phyloP scores from a whole-genome alignment of 768 basidiomycete genomes.

The Butyriboletus loyo region DNA sequence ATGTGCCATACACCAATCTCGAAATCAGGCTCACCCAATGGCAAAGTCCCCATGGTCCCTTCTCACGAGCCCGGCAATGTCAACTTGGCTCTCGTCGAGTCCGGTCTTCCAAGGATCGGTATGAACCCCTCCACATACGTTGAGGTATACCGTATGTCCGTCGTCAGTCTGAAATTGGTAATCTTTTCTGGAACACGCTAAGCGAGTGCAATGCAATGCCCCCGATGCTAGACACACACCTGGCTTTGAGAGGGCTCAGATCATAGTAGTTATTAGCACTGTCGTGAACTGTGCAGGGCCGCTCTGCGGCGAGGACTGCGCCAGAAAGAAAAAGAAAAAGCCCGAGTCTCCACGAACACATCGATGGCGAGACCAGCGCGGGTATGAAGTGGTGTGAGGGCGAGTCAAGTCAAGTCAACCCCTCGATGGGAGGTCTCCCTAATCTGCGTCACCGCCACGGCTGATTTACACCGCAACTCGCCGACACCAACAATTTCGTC shows the following conservation, averaged over 20 bases:
- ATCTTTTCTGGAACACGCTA: slow-evolving; percentile 51
- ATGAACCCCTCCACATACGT: slow-evolving; percentile 57
- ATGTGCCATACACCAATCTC: not conserved
- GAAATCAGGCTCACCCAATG: slow-evolving; percentile 51
- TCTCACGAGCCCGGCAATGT: slow-evolving; percentile 63
- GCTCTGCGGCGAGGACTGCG: slow-evolving; percentile 38
- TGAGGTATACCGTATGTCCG: slow-evolving; percentile 51
- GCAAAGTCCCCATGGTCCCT: slow-evolving; percentile 66
- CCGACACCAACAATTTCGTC: slow-evolving; percentile 3
- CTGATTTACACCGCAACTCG: slow-evolving; percentile 26
- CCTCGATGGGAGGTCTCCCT: slow-evolving; percentile 21
- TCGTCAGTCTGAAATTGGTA: slow-evolving; percentile 51
- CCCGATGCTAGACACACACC: slow-evolving; percentile 38
- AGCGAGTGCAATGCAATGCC: not conserved
- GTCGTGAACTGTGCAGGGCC: slow-evolving; percentile 58
- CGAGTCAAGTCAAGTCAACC: slow-evolving; percentile 18
- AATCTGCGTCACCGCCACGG: slow-evolving; percentile 18
- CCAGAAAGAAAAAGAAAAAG: slow-evolving; percentile 2
- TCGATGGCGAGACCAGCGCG: not conserved
- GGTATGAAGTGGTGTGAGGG: slow-evolving; percentile 5
- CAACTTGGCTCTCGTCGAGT: slow-evolving; percentile 42
- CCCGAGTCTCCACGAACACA: not conserved
- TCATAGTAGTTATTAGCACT: slow-evolving; percentile 57
- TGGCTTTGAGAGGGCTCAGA: slow-evolving; percentile 56
- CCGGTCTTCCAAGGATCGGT: slow-evolving; percentile 59